Conservation (phyloP, 331 rosid genomes). For the Stylosanthes scabra region DNA sequence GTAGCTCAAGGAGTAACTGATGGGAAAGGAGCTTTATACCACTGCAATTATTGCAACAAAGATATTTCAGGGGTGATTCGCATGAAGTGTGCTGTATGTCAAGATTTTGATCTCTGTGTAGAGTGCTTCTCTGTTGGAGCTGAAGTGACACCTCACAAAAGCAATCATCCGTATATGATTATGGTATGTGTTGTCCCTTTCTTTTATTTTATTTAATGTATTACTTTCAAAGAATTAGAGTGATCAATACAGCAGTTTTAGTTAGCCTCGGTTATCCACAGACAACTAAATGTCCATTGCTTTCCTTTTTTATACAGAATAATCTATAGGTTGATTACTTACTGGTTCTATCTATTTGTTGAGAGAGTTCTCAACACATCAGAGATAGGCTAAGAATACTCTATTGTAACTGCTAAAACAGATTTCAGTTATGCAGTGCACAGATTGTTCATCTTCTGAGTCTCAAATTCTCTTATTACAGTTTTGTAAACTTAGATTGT, state of each 20-base stretch:
- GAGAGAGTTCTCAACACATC: neutral
- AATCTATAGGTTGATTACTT: neutral
- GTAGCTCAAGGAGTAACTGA: slow-evolving; percentile 71
- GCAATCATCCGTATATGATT: slow-evolving; percentile 80
- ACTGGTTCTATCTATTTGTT: too few relatives aligned
- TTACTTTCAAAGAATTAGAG: slow-evolving; percentile 6
- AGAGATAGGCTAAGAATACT: neutral
- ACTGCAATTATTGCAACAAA: slow-evolving; percentile 92
- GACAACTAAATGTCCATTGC: neutral
- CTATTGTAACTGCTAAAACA: neutral
- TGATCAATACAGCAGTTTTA: neutral
- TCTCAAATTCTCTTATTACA: neutral
- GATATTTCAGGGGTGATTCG: slow-evolving; percentile 89
- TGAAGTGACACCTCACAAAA: slow-evolving; percentile 86
- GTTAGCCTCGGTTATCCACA: neutral
- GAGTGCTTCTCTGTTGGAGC: slow-evolving; percentile 98
- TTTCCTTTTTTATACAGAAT: neutral
- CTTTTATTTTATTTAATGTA: slow-evolving; percentile 19
- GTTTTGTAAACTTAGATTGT: neutral
- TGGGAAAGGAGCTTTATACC: slow-evolving; percentile 78
- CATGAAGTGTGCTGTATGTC: slow-evolving; percentile 79
- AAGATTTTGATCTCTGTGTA: slow-evolving; percentile 91
- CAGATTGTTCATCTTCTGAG: neutral
- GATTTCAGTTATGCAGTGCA: neutral
- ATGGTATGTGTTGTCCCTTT: slow-evolving; percentile 38